Conservation (phyloP, 805 yeast species). For the Hanseniaspora jakobsenii region DNA sequence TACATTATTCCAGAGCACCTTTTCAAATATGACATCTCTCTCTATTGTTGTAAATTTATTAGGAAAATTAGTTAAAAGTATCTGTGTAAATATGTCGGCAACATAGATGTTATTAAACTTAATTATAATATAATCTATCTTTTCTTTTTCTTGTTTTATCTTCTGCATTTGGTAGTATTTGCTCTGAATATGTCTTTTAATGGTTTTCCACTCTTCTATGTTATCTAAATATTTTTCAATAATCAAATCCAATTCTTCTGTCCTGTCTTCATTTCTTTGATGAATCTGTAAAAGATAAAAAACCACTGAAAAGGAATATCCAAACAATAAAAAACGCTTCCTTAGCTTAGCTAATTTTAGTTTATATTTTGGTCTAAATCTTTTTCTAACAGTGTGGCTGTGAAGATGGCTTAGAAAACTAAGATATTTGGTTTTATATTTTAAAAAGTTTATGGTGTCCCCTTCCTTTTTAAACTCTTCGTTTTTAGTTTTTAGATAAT, state of each 20-base stretch:
- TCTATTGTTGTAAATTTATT: slow-evolving; percentile 35
- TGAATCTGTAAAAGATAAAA: too few species aligned
- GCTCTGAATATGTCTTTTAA: neutral
- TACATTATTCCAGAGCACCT: slow-evolving; percentile 61
- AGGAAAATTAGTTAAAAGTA: slow-evolving; percentile 35
- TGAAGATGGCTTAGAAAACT: too few species aligned
- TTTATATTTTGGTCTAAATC: too few species aligned
- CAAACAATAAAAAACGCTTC: too few species aligned
- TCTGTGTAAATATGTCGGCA: slow-evolving; percentile 54
- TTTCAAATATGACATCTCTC: slow-evolving; percentile 50
- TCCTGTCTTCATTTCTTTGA: too few species aligned
- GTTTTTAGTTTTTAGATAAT: too few species aligned
- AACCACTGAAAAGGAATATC: too few species aligned
- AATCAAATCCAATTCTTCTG: too few species aligned
- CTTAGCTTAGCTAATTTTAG: too few species aligned
- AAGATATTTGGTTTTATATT: too few species aligned
- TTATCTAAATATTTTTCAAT: neutral
- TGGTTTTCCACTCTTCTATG: slow-evolving; percentile 16
- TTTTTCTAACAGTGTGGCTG: too few species aligned
- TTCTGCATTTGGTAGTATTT: neutral
- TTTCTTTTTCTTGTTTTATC: slow-evolving; percentile 19
- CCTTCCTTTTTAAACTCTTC: neutral
- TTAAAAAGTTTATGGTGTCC: too few species aligned
- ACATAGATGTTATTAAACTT: slow-evolving; percentile 46
- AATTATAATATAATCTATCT: slow-evolving; percentile 39